These are phyloP conservation scores for Eragrostis tef DNA, from an alignment of 202 grass and related monocot genomes.

Conservation along the genomic window DNA sequence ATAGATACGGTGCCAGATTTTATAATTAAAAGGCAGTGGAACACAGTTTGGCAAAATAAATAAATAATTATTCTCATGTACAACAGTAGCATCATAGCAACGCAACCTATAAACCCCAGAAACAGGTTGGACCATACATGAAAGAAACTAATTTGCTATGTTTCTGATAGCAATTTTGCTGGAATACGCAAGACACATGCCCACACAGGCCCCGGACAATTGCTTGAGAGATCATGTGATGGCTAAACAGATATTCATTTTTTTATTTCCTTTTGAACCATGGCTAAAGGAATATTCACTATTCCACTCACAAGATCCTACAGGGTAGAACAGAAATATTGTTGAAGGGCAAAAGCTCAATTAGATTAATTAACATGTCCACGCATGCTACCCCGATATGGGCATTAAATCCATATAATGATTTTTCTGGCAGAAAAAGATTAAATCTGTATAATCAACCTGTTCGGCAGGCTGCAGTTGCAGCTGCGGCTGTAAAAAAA, in stretches of 20 bases:
- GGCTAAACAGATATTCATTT: slow-evolving; percentile 34
- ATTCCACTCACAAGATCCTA: slow-evolving; percentile 3
- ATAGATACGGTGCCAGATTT: background rate
- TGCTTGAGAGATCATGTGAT: slow-evolving; percentile 27
- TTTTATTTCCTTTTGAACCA: background rate
- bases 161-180: slow-evolving; percentile 13
- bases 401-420: background rate
- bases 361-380: no score
- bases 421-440: background rate
- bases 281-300: slow-evolving; percentile 36
- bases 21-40: background rate
- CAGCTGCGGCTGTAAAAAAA: no score
- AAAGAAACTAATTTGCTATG: background rate
- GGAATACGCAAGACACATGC: background rate
- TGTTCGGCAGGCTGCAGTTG: no score
- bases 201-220: background rate
- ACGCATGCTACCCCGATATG: slow-evolving; percentile 25
- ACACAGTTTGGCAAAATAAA: background rate
- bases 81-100: background rate
- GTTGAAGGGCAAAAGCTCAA: no score
- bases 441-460: background rate
- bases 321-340: slow-evolving; percentile 3
- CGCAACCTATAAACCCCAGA: background rate
- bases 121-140: slow-evolving; percentile 15
- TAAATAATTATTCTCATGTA: slow-evolving; percentile 8